phyloP scores from a whole-genome alignment of 2,329 filamentous ascomycete genomes.

The Colletotrichum euphorbiae region DNA sequence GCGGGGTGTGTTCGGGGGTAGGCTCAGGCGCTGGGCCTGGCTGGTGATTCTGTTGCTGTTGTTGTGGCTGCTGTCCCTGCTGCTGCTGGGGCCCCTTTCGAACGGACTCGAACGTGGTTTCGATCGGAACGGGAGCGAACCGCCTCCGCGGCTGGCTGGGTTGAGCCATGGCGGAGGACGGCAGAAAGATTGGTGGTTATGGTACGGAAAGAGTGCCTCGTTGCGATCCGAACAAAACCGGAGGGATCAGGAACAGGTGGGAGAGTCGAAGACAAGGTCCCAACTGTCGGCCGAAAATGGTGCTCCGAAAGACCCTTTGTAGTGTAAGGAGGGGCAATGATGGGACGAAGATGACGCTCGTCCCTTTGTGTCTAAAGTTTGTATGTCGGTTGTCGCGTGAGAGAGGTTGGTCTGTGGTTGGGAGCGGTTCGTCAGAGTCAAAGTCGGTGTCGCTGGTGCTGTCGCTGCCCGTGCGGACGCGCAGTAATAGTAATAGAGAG shows the following conservation, averaged over 20 bases:
- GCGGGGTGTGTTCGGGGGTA: slow-evolving; percentile 65
- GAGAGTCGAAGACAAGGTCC: slow-evolving; percentile 13
- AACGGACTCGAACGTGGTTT: slow-evolving; percentile 74
- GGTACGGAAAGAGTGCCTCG: background rate
- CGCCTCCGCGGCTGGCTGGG: slow-evolving; percentile 62
- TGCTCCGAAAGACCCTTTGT: slow-evolving; percentile 26
- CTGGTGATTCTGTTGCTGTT: slow-evolving; percentile 32
- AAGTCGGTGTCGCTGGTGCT: background rate
- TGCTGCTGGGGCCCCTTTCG: slow-evolving; percentile 49
- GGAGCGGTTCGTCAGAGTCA: background rate
- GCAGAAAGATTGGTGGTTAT: background rate
- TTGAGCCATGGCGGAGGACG: slow-evolving; percentile 51
- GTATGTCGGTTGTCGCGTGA: slow-evolving; percentile 10
- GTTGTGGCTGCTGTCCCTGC: slow-evolving; percentile 30
- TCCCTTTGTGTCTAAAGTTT: slow-evolving; percentile 16
- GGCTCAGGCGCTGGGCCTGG: slow-evolving; percentile 68
- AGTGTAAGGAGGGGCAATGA: slow-evolving; percentile 22
- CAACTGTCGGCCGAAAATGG: slow-evolving; percentile 6
- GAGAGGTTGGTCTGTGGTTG: slow-evolving; percentile 35
- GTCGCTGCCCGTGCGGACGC: slow-evolving; percentile 30
- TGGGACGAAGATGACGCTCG: slow-evolving; percentile 33
- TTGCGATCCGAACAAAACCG: slow-evolving; percentile 24
- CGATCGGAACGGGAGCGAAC: slow-evolving; percentile 77
- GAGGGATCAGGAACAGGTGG: slow-evolving; percentile 12
- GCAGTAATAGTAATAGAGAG: slow-evolving; percentile 4